Base-by-base conservation (phyloP, 75 land plant species). In the Cupressus sempervirens region DNA sequence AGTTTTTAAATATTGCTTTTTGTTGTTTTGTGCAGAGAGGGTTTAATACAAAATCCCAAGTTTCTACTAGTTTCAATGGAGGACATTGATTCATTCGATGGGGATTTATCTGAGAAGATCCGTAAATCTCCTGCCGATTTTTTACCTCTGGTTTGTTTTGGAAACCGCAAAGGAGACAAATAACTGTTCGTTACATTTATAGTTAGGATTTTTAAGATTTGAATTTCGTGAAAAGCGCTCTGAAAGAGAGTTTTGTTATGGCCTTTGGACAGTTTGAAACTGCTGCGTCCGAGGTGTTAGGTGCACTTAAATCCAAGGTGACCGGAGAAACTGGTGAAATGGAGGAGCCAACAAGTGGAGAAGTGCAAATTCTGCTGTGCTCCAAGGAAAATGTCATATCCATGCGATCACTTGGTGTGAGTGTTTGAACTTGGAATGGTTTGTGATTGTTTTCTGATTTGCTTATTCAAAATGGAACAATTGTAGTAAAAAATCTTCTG, bases 341-440 rank as follows among this genome's bases (percentile, higher is more conserved):
- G 98, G 98, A 91, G 88, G 99, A 98, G 88, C 99, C 99, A 0
- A 80, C 81, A 43, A 87, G 92, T 20, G 99, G 91, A 43, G 99
- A 96, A 32, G 97, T 96, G 65, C 99, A 98, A 86, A 91, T 98
- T 68, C 81, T 98, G 76, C 87, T 98, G 53, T 88, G 89, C 38
- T 96, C 99, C 3, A 95, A 96, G 84, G 95, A 96, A 90, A 93
- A 92, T 80, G 74, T 94, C 1, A 81, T 88, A 30, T 96, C 98
- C 1, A 96, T 98, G 88, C 87, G 99, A 3, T 84, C 91, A 9
- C 94, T 98, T 86, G 96, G 96, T 91, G 98, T 96, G 72, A 72
- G 92, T 83, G 43, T 62, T 3, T 82, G 74, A 32, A 4, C 36
- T 9, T 30, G 13, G 4, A 9, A 30, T 32, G 35, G 3, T 11